phyloP scores from a whole-genome alignment of 1,139 yeast genomes.

The Casaregolazyma lundiana region DNA sequence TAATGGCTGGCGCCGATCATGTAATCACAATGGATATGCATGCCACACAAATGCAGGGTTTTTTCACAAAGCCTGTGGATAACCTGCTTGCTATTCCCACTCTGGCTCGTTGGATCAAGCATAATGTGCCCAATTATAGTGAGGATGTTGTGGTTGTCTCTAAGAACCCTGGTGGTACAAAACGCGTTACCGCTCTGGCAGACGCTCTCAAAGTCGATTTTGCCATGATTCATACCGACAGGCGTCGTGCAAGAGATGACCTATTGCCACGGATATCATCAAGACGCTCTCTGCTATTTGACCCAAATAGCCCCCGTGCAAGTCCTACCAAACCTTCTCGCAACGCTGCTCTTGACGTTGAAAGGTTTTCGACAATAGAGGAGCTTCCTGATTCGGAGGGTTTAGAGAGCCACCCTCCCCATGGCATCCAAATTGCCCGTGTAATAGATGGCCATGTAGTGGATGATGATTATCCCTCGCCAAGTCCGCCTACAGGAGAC shows the following conservation, averaged over 20 bases:
- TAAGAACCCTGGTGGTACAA: slow-evolving; percentile 98
- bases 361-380: neutral
- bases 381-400: slow-evolving; percentile 33
- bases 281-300: slow-evolving; percentile 15
- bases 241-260: slow-evolving; percentile 81
- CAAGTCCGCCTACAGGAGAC: slow-evolving; percentile 25
- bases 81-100: slow-evolving; percentile 96
- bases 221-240: slow-evolving; percentile 98
- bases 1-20: slow-evolving; percentile 99
- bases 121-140: slow-evolving; percentile 76
- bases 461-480: slow-evolving; percentile 65
- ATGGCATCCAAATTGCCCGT: slow-evolving; percentile 93
- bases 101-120: slow-evolving; percentile 92
- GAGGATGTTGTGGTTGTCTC: slow-evolving; percentile 86
- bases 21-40: slow-evolving; percentile 97
- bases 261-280: slow-evolving; percentile 34
- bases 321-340: slow-evolving; percentile 8
- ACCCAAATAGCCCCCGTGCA: neutral
- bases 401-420: slow-evolving; percentile 59
- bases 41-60: slow-evolving; percentile 99
- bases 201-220: slow-evolving; percentile 92
- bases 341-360: neutral
- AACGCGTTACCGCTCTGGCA: slow-evolving; percentile 94
- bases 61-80: slow-evolving; percentile 94
- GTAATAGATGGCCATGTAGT: slow-evolving; percentile 97